These are phyloP conservation scores for Leccinum rimulosum DNA, from an alignment of 768 basidiomycete genomes.

Conservation along the genomic window DNA sequence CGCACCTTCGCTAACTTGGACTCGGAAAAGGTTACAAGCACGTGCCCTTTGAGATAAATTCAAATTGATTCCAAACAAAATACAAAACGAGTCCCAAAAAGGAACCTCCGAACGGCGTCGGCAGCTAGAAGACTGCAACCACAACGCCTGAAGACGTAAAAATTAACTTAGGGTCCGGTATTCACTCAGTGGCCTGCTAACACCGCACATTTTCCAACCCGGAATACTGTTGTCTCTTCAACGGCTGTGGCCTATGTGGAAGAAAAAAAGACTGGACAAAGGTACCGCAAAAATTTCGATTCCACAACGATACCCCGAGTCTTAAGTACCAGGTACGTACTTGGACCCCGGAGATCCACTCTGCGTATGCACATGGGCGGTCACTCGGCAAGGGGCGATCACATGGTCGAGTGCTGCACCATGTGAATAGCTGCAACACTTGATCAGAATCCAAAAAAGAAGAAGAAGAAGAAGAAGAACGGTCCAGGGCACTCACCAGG, in stretches of 20 bases:
- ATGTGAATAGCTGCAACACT: constrained; percentile 8
- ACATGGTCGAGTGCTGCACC: constrained; percentile 10
- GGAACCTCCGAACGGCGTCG: no score
- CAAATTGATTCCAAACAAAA: no score
- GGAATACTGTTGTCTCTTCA: neutral
- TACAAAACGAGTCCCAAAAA: no score
- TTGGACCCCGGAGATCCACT: neutral
- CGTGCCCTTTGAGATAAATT: no score
- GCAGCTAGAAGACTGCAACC: no score
- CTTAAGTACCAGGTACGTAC: neutral
- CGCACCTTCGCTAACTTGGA: neutral
- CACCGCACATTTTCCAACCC: no score
- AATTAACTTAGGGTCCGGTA: no score
- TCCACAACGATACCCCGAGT: neutral
- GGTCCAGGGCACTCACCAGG: constrained; percentile 6
- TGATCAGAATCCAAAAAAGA: neutral
- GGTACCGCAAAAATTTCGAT: neutral
- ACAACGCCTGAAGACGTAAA: no score
- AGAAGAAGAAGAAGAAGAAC: no score
- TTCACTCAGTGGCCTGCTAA: no score
- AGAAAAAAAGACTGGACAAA: neutral
- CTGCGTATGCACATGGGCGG: neutral
- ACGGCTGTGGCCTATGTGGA: neutral
- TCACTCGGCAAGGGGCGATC: neutral
- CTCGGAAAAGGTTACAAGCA: no score